Percentiles rank a stretch among this genome's conserved stretches.
Evolutionary conservation across 495 filamentous ascomycete genomes (phyloP).

Genomic region (Penicillium macrosclerotiorum): DNA sequence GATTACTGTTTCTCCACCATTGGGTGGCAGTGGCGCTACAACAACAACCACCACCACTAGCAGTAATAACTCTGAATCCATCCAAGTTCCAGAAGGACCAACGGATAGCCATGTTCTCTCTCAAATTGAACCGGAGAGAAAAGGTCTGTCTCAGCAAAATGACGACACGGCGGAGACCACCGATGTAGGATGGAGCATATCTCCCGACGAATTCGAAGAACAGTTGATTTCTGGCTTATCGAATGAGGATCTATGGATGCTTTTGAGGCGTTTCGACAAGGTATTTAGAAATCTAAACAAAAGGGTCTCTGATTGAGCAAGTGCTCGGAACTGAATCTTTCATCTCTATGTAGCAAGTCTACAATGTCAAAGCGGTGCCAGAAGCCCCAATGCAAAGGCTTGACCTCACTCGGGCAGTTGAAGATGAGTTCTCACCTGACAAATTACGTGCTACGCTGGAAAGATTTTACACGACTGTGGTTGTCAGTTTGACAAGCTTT

Average conservation of each 20-base stretch:
- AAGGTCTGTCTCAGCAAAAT: constrained; percentile 46
- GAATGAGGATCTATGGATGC: constrained; percentile 79
- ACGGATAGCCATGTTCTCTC: constrained; percentile 52
- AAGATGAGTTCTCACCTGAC: constrained; percentile 84
- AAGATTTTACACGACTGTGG: constrained; percentile 78
- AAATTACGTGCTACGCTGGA: constrained; percentile 78
- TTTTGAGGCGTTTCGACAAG: constrained; percentile 45
- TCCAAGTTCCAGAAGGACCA: constrained; percentile 20
- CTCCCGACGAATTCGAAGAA: constrained; percentile 52
- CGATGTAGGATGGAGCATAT: constrained; percentile 74
- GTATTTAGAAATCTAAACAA: constrained; percentile 1
- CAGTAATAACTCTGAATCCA: not conserved
- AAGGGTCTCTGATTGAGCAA: not conserved
- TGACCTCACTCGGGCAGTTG: constrained; percentile 78
- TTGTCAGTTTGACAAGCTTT: constrained; percentile 61
- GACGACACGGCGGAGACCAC: constrained; percentile 49
- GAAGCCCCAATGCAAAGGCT: constrained; percentile 57
- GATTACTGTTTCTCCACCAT: too few relatives aligned
- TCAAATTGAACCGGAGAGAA: constrained; percentile 43
- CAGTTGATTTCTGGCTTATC: constrained; percentile 67
- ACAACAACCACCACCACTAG: too few relatives aligned
- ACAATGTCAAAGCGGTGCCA: constrained; percentile 72
- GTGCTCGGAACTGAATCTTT: not conserved
- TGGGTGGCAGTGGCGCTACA: too few relatives aligned
- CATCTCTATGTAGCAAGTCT: constrained; percentile 65